Evolutionary conservation across 2,329 filamentous ascomycete species (phyloP).

Genomic region (Falciphora oryzae): DNA sequence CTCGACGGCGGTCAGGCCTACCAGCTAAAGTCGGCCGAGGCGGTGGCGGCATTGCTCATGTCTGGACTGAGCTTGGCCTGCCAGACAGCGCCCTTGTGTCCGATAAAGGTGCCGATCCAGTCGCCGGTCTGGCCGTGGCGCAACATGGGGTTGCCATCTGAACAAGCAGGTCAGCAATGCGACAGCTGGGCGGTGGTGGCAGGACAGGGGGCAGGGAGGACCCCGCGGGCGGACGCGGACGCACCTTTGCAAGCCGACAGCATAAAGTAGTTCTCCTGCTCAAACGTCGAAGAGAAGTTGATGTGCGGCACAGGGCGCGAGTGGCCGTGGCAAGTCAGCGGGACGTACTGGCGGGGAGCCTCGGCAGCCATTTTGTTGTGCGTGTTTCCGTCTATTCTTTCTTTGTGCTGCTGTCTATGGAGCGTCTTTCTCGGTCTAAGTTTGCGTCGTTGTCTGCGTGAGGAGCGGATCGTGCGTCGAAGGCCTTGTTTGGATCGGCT

Average conservation of each 20-base stretch:
- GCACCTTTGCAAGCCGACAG: conserved; percentile 88
- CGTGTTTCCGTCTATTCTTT: background rate
- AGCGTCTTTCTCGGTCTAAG: background rate
- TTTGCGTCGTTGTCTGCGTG: background rate
- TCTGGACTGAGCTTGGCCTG: conserved; percentile 87
- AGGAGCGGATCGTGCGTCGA: background rate
- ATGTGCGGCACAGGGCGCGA: conserved; percentile 89
- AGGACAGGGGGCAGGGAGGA: background rate
- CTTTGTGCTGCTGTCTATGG: too few species aligned
- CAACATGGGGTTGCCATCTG: conserved; percentile 97
- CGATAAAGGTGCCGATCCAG: conserved; percentile 97
- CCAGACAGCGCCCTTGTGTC: conserved; percentile 98
- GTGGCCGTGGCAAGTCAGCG: conserved; percentile 90
- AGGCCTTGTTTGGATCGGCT: background rate
- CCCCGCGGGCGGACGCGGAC: conserved; percentile 21
- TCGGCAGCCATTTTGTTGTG: conserved; percentile 23
- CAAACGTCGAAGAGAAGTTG: conserved; percentile 77
- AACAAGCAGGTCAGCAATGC: background rate
- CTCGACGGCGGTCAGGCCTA: conserved; percentile 37
- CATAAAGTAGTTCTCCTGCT: conserved; percentile 82
- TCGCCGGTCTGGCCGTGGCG: conserved; percentile 93
- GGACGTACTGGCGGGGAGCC: conserved; percentile 59
- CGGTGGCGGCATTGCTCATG: conserved; percentile 82
- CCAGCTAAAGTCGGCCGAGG: conserved; percentile 93
- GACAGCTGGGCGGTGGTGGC: background rate